Conservation (phyloP, 768 basidiomycete genomes). For the Agaricus sinodeliciosus region DNA sequence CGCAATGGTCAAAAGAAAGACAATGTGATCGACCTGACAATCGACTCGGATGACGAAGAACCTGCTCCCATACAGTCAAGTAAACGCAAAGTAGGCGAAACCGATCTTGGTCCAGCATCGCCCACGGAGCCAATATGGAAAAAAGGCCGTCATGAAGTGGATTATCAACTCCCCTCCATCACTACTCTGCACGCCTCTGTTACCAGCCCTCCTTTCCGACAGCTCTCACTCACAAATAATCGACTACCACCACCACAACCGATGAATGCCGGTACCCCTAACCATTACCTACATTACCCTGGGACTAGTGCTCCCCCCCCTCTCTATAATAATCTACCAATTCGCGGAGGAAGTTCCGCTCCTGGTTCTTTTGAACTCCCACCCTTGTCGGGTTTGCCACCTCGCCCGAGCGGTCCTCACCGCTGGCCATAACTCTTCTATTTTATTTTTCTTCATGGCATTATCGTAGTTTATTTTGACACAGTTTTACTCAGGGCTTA, state of each 20-base stretch:
- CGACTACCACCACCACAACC: slow-evolving; percentile 12
- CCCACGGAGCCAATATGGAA: slow-evolving; percentile 72
- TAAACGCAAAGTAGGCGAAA: slow-evolving; percentile 57
- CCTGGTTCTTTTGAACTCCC: slow-evolving; percentile 16
- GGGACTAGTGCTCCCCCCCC: slow-evolving; percentile 2
- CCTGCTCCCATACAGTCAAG: slow-evolving; percentile 27
- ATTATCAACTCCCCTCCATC: slow-evolving; percentile 13
- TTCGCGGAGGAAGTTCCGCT: slow-evolving; percentile 14
- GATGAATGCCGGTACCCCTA: slow-evolving; percentile 9
- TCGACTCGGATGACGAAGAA: slow-evolving; percentile 68
- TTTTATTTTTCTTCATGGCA: background rate
- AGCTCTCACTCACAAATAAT: slow-evolving; percentile 4
- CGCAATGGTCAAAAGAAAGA: slow-evolving; percentile 24
- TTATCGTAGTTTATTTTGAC: slow-evolving; percentile 6
- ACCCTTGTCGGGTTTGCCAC: slow-evolving; percentile 15
- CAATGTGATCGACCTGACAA: slow-evolving; percentile 79
- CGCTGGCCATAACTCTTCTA: slow-evolving; percentile 13
- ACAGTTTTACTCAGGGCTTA: slow-evolving; percentile 13
- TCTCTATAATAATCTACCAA: slow-evolving; percentile 12
- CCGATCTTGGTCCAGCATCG: slow-evolving; percentile 34
- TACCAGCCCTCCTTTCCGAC: slow-evolving; percentile 5
- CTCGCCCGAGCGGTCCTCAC: slow-evolving; percentile 7
- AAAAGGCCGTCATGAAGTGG: slow-evolving; percentile 39
- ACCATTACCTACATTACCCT: slow-evolving; percentile 17
- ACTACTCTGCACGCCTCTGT: slow-evolving; percentile 2